Evolutionary conservation across 345 rosid species (phyloP).

Genomic region (Eucalyptus erythrocorys): DNA sequence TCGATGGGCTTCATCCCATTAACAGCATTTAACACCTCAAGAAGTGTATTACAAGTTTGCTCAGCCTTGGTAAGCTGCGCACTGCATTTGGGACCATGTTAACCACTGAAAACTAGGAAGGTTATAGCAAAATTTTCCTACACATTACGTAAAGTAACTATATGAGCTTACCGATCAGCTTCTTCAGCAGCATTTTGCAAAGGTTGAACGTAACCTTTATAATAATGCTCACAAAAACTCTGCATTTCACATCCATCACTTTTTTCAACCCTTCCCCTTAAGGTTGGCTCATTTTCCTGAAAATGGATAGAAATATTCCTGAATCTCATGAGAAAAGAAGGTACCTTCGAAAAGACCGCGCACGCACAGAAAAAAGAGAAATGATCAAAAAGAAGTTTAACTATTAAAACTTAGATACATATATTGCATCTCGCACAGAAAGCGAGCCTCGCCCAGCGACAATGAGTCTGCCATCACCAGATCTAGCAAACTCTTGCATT

Average conservation of each 20-base stretch:
- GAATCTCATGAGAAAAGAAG: too few relatives aligned
- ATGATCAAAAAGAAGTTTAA: too few relatives aligned
- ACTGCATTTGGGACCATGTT: constrained; percentile 18
- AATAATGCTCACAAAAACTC: constrained; percentile 62
- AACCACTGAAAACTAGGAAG: not conserved
- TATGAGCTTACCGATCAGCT: constrained; percentile 26
- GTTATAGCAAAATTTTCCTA: not conserved
- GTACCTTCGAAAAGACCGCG: too few relatives aligned
- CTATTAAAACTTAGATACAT: too few relatives aligned
- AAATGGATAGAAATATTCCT: too few relatives aligned
- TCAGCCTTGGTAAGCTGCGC: constrained; percentile 98
- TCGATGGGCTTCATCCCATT: constrained; percentile 80
- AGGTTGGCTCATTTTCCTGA: constrained; percentile 78
- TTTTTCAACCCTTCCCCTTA: constrained; percentile 53
- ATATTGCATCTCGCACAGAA: too few relatives aligned
- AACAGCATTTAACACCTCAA: constrained; percentile 94
- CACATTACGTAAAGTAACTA: not conserved
- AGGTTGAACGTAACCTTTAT: constrained; percentile 69
- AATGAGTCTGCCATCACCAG: too few relatives aligned
- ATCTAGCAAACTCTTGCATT: too few relatives aligned
- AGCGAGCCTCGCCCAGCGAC: too few relatives aligned
- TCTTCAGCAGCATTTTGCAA: constrained; percentile 76
- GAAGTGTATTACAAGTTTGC: constrained; percentile 97
- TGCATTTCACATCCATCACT: constrained; percentile 96
- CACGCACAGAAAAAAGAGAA: too few relatives aligned